Conservation (phyloP, 2,329 filamentous ascomycete genomes). For the Penicillium brasilianum region DNA sequence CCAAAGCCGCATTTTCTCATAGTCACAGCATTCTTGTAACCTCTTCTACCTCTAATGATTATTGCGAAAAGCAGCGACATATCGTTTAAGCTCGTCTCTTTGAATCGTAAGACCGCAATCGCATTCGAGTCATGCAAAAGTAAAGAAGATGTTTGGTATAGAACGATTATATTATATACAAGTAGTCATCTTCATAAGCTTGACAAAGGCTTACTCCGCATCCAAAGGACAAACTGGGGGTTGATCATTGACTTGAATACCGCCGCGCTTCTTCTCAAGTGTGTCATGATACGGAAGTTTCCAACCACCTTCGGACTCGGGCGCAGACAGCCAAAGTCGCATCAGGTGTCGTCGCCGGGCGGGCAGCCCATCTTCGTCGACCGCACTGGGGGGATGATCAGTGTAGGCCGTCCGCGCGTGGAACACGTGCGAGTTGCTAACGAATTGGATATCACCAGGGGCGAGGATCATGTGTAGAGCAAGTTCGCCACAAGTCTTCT, state of each 20-base stretch:
- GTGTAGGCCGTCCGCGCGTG: conserved; percentile 37
- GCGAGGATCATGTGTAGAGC: conserved; percentile 35
- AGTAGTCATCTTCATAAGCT: no score
- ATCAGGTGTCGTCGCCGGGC: conserved; percentile 34
- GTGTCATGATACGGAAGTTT: conserved; percentile 33
- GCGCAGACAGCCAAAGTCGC: conserved; percentile 35
- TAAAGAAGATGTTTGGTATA: no score
- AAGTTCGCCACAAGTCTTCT: conserved; percentile 32
- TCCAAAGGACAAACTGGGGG: conserved; percentile 34
- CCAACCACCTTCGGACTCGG: conserved; percentile 36
- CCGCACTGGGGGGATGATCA: conserved; percentile 30
- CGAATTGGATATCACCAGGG: conserved; percentile 37
- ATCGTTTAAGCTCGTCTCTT: no score
- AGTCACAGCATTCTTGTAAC: no score
- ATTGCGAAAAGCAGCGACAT: no score
- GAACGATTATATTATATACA: background rate
- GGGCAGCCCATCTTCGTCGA: conserved; percentile 29
- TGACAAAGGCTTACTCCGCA: conserved; percentile 24
- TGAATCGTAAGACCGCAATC: no score
- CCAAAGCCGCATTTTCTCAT: no score
- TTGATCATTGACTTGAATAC: conserved; percentile 36
- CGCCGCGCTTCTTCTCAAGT: conserved; percentile 35
- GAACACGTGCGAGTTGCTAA: conserved; percentile 36
- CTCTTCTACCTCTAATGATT: no score
- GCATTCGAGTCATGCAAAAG: no score